phyloP scores from a whole-genome alignment of 345 rosid species.

The Melaleuca quinquenervia region DNA sequence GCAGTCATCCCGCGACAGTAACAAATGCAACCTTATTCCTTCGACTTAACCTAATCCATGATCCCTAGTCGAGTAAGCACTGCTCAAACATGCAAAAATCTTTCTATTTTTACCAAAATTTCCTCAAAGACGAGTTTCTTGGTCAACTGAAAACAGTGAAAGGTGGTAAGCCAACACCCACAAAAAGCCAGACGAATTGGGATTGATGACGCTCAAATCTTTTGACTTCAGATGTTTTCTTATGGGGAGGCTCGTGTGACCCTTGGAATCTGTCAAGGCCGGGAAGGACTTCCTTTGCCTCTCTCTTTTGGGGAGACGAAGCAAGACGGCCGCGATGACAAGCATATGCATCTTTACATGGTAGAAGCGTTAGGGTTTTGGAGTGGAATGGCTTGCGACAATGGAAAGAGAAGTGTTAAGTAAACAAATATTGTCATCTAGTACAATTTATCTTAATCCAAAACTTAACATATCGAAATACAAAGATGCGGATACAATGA shows the following conservation, averaged over 20 bases:
- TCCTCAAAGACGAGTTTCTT: background rate
- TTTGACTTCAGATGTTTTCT: background rate
- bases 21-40: background rate
- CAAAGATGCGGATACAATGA: fast-evolving
- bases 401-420: background rate
- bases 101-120: background rate
- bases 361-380: background rate
- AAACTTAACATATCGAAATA: background rate
- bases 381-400: background rate
- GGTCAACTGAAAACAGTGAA: background rate
- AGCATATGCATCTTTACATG: background rate
- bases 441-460: background rate
- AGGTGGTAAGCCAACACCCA: background rate
- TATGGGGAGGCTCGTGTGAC: background rate
- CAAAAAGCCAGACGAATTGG: background rate
- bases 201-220: background rate
- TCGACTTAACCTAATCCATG: background rate
- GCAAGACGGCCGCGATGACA: background rate
- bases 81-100: background rate
- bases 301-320: background rate
- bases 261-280: background rate
- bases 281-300: background rate
- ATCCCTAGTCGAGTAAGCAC: background rate
- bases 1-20: fast-evolving
- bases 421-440: background rate